Base-by-base conservation (phyloP, 2,329 filamentous ascomycete genomes). In the Apiospora hydei region DNA sequence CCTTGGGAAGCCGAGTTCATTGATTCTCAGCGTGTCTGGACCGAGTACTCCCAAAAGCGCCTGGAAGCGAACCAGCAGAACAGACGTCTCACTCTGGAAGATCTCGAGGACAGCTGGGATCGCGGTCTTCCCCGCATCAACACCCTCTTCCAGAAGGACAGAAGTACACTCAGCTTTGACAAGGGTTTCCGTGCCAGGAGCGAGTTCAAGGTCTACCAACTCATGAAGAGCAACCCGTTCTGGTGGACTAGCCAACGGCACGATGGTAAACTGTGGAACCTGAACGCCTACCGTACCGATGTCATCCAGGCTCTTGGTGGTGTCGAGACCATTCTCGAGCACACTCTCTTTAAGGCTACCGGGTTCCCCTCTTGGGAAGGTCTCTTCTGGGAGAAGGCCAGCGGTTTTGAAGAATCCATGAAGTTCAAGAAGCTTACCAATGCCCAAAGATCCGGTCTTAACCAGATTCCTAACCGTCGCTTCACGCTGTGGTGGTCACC, bases 401-500 rank as follows among this genome's bases (percentile, higher is more conserved):
- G 82, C 71, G 88, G 88, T 75, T 91, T 91, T 72, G 84, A 88
- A 77, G 87, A 89, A 66, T 83, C 80, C 0, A 98, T 99, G 96
- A 98, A 98, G 76, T 99, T 98, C 88, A 99, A 99, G 85, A 99
- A 99, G 83, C 86, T 99, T 73, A 99, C 96, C 0, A 99, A 99
- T 78, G 96, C 96, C 0, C 96, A 99, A 82, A 89, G 96, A 77
- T 97, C 94, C 26, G 96, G 96, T 94, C 83, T 99, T 43, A 98
- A 98, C 81, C 96, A 99, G 80, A 99, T 99, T 80, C 96, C 96
- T 0, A 99, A 99, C 81, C 94, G 96, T 89, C 94, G 96, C 0
- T 99, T 99, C 83, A 98, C 96, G 0, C 85, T 99, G 0, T 99
- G 96, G 96, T 99, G 96, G 96, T 96, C 92, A 0, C 92, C 92